Evolutionary conservation across 2,329 filamentous ascomycete species (phyloP).

Genomic region (Spiromastix sp.): DNA sequence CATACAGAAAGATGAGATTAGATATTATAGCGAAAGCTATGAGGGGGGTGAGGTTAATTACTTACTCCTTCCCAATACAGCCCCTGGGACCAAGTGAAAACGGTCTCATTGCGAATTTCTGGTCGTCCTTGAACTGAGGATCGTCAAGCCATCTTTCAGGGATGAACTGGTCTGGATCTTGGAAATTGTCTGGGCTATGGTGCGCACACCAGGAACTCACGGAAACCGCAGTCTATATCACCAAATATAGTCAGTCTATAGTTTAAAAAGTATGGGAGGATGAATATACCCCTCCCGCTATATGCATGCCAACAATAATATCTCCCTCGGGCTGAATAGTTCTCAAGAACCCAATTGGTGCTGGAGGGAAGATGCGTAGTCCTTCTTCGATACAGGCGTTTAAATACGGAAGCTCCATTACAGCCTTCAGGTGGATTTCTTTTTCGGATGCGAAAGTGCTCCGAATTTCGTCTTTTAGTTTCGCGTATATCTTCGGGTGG

Average conservation of each 20-base stretch:
- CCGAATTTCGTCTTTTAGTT: slow-evolving; percentile 28
- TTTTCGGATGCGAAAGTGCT: slow-evolving; percentile 10
- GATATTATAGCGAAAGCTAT: too few relatives aligned
- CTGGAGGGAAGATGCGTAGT: slow-evolving; percentile 36
- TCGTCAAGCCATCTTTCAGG: slow-evolving; percentile 13
- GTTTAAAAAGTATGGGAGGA: slow-evolving; percentile 1
- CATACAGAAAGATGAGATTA: too few relatives aligned
- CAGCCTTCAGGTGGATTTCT: slow-evolving; percentile 19
- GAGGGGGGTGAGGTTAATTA: too few relatives aligned
- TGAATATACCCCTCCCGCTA: neutral
- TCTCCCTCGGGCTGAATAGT: slow-evolving; percentile 7
- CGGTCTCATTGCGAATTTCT: slow-evolving; percentile 19
- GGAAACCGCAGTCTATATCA: neutral
- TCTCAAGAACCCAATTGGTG: slow-evolving; percentile 18
- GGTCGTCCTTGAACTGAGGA: slow-evolving; percentile 13
- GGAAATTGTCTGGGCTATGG: slow-evolving; percentile 17
- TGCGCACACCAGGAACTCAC: slow-evolving; percentile 1
- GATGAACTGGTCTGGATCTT: slow-evolving; percentile 16
- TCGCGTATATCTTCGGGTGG: slow-evolving; percentile 18
- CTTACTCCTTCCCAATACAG: slow-evolving; percentile 25
- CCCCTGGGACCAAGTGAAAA: slow-evolving; percentile 27
- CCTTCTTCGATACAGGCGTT: slow-evolving; percentile 39
- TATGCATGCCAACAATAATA: neutral
- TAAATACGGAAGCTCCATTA: slow-evolving; percentile 33
- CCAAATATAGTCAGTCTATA: neutral